phyloP scores from a whole-genome alignment of 148 eudicot species.

The Diospyros kaki region DNA sequence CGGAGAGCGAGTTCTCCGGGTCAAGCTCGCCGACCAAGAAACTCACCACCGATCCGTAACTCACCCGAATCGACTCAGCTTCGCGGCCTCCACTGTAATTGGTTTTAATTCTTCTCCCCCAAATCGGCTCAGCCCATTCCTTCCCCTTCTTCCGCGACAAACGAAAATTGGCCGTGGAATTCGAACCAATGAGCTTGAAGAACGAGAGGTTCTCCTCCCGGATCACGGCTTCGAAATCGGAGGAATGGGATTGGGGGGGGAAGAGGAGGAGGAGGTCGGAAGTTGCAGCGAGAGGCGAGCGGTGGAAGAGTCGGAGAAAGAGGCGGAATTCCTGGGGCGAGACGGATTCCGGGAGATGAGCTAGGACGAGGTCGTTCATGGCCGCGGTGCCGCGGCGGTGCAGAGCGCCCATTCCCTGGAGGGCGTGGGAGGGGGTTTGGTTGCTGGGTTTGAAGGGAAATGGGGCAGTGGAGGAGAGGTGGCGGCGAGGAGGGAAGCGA shows the following conservation, averaged over 20 bases:
- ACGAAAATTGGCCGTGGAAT: slow-evolving; percentile 34
- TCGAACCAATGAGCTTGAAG: slow-evolving; percentile 26
- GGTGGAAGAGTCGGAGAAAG: slow-evolving; percentile 41
- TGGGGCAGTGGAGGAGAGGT: slow-evolving; percentile 13
- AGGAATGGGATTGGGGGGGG: slow-evolving; percentile 19
- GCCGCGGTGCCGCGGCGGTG: slow-evolving; percentile 49
- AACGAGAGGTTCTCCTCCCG: slow-evolving; percentile 44
- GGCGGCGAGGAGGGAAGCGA: slow-evolving; percentile 15
- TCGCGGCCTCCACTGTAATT: slow-evolving; percentile 19
- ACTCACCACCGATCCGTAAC: slow-evolving; percentile 80
- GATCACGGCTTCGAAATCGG: slow-evolving; percentile 21
- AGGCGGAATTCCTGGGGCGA: slow-evolving; percentile 20
- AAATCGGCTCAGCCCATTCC: slow-evolving; percentile 51
- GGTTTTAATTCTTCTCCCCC: slow-evolving; percentile 44
- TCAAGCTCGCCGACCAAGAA: slow-evolving; percentile 70
- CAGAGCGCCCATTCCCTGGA: slow-evolving; percentile 70
- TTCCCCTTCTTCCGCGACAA: slow-evolving; percentile 31
- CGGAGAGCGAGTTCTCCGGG: slow-evolving; percentile 71
- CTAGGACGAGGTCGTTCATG: slow-evolving; percentile 59
- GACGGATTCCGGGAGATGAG: slow-evolving; percentile 42
- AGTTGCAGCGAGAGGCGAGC: slow-evolving; percentile 37
- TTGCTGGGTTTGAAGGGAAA: not conserved
- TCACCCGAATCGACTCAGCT: slow-evolving; percentile 41
- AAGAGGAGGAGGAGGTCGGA: slow-evolving; percentile 50
- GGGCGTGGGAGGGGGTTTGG: slow-evolving; percentile 24